A percentile compares a stretch with the other conserved stretches of the same genome.
Conservation (phyloP, 106 monocot species). For the Dendrobium catenatum region DNA sequence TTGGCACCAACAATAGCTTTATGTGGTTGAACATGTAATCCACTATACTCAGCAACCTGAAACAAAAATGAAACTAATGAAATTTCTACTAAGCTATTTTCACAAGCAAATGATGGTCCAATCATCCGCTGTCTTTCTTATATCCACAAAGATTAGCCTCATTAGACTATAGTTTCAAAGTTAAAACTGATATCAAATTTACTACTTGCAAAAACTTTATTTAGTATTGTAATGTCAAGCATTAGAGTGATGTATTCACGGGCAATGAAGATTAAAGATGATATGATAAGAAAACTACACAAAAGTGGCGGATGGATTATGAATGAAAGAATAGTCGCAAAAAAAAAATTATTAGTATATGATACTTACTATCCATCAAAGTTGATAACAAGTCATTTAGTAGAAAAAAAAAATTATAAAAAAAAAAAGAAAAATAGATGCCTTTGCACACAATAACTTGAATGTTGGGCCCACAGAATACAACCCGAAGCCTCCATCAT, state of each 20-base stretch:
- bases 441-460: background rate
- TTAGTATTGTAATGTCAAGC: background rate
- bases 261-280: background rate
- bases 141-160: background rate
- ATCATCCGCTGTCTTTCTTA: background rate
- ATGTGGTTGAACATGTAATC: slow-evolving; percentile 82
- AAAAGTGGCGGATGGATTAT: no score
- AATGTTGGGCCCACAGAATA: background rate
- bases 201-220: background rate
- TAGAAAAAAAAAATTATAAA: no score
- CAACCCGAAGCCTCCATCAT: background rate
- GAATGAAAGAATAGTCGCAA: no score
- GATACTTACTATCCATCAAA: no score
- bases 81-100: background rate
- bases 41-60: slow-evolving; percentile 81
- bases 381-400: no score
- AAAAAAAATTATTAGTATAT: no score
- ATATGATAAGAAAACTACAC: background rate
- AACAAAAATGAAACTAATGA: background rate
- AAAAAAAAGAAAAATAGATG: background rate
- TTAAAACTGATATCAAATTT: background rate
- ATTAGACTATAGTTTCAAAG: background rate
- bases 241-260: background rate
- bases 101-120: background rate
- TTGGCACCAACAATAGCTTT: slow-evolving; percentile 88